Evolutionary conservation across 2,329 filamentous ascomycete genomes (phyloP), one percentile per base, ranked within the genome.

Genomic region (Talaromyces marneffei): DNA sequence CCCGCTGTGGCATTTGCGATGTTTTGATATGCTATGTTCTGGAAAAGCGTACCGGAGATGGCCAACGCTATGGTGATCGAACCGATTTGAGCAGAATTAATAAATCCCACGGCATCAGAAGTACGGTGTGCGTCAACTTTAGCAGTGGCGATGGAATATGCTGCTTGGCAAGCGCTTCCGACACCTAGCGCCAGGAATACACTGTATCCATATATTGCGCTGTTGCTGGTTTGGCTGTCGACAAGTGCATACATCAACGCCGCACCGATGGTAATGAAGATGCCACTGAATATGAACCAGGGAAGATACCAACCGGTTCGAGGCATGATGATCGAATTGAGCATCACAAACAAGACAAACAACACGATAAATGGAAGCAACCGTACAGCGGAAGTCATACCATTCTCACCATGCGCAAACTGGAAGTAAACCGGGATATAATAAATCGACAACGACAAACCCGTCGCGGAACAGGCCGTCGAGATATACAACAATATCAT

Each of bases 381-480:
- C 16, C 52, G 63, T 14, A 72, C 52, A 2, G 69, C 70, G 0
- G 66, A 69, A 2, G 42, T 58, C 12, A 58, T 58, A 4, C 56
- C 56, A 48, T 80, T 79, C 10, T 77, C 77, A 2, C 72, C 56
- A 29, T 58, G 73, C 0, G 75, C 75, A 66, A 83, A 84, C 60
- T 82, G 79, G 67, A 83, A 83, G 70, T 76, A 83, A 0, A 84
- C 71, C 0, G 82, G 82, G 14, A 81, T 78, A 70, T 80, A 85
- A 70, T 83, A 84, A 9, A 81, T 71, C 0, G 52, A 33, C 31
- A 50, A 27, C 16, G 33, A 50, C 29, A 58, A 10, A 8, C 10
- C 56, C 16, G 56, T 58, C 14, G 56, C 29, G 2, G 31, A 25
- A 39, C 56, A 58, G 14, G 56, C 42, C 5, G 56, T 58, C 9